A percentile compares a stretch with the other conserved stretches of the same genome.
Conservation (phyloP, 345 rosid genomes). For the Melastoma malabathricum region DNA sequence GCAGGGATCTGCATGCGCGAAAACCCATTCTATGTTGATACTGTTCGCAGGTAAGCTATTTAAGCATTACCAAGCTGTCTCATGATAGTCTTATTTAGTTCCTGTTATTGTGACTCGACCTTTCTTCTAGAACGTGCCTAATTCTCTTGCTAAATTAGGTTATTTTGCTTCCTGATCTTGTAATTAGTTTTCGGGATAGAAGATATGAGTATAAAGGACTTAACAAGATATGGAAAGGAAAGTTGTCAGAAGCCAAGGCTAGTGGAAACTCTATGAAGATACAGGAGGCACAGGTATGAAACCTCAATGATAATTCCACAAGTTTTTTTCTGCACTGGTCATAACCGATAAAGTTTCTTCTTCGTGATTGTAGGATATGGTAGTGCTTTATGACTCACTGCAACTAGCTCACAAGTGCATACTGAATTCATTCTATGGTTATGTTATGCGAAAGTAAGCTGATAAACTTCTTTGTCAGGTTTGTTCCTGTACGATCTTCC, state of each 20-base stretch:
- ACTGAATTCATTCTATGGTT: conserved; percentile 95
- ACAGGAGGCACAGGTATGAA: conserved; percentile 83
- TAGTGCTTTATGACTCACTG: conserved; percentile 90
- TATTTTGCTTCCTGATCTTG: background rate
- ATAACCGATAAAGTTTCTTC: conserved; percentile 2
- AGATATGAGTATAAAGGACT: conserved; percentile 96
- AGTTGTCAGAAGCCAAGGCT: conserved; percentile 89
- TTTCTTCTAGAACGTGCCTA: background rate
- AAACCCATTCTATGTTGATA: conserved; percentile 85
- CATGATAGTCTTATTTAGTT: background rate
- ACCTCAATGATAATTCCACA: too few relatives aligned
- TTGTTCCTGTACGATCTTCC: background rate
- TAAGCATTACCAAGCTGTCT: conserved; percentile 1
- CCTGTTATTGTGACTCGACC: background rate
- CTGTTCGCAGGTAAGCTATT: conserved; percentile 69
- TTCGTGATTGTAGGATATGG: conserved; percentile 68
- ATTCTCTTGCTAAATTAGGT: background rate
- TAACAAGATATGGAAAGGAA: conserved; percentile 96
- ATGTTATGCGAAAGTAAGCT: conserved; percentile 98
- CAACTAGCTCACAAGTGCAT: conserved; percentile 98
- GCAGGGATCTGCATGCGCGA: conserved; percentile 99
- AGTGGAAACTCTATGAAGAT: conserved; percentile 88
- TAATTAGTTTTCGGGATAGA: conserved; percentile 82
- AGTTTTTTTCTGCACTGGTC: too few relatives aligned
- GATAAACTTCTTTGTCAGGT: conserved; percentile 1